A percentile compares a stretch with the other conserved stretches of the same genome.
phyloP scores from a whole-genome alignment of 306 rosid species.

The Acmispon strigosus region DNA sequence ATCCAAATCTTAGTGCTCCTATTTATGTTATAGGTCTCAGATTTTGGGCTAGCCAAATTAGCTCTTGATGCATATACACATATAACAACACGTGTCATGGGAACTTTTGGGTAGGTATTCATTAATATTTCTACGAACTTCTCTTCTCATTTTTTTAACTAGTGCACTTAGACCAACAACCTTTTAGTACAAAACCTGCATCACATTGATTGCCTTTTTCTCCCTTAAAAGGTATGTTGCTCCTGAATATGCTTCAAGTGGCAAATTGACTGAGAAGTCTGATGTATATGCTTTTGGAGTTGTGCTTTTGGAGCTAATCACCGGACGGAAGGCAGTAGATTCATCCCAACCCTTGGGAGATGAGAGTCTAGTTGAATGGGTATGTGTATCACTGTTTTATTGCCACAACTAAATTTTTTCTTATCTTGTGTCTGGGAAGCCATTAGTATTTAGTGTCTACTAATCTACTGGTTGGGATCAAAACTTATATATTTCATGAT shows the following conservation, averaged over 20 bases:
- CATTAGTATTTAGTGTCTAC: not conserved
- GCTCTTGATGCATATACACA: slow-evolving; percentile 71
- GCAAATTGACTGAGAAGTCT: slow-evolving; percentile 82
- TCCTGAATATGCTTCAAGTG: slow-evolving; percentile 96
- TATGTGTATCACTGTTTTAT: slow-evolving; percentile 26
- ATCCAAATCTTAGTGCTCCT: slow-evolving; percentile 1
- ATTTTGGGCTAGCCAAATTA: slow-evolving; percentile 92
- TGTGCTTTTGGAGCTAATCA: slow-evolving; percentile 84
- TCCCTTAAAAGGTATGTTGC: slow-evolving; percentile 65
- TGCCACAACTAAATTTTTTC: not conserved
- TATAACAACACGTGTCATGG: slow-evolving; percentile 81
- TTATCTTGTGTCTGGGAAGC: not conserved
- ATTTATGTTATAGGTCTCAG: slow-evolving; percentile 59
- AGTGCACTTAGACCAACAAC: not conserved
- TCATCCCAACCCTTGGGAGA: slow-evolving; percentile 77
- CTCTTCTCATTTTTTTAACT: not conserved
- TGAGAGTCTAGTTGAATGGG: slow-evolving; percentile 95
- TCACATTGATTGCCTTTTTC: not conserved
- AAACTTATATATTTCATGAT: not conserved
- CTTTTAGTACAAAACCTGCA: not conserved
- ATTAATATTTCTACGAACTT: slow-evolving; percentile 11
- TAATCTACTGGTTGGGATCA: not conserved
- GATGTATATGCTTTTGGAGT: slow-evolving; percentile 93
- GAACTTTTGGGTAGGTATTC: slow-evolving; percentile 82
- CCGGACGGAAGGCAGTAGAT: slow-evolving; percentile 91